Conservation (phyloP, 2,329 filamentous ascomycete species). For the Colletotrichum sp. region DNA sequence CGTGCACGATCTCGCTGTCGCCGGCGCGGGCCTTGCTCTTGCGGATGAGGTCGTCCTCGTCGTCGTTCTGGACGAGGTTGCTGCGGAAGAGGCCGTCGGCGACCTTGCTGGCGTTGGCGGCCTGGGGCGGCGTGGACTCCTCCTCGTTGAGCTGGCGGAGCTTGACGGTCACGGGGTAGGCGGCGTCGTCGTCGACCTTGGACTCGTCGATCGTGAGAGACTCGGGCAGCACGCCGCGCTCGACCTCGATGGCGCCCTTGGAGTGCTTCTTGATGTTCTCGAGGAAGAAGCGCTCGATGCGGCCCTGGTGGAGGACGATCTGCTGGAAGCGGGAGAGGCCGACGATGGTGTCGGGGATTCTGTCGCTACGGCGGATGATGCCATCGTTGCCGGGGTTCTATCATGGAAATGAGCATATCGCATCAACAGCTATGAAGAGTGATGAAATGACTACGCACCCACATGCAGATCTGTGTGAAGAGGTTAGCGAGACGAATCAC, state of each 20-base stretch:
- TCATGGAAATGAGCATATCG: constrained; percentile 13
- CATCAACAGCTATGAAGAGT: not conserved
- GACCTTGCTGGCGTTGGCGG: constrained; percentile 40
- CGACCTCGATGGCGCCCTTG: constrained; percentile 54
- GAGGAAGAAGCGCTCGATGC: constrained; percentile 71
- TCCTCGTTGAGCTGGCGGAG: constrained; percentile 63
- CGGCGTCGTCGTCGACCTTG: constrained; percentile 50
- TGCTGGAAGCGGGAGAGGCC: constrained; percentile 69
- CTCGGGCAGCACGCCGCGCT: constrained; percentile 65
- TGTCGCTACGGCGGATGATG: constrained; percentile 60
- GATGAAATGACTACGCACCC: not conserved
- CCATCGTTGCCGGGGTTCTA: constrained; percentile 69
- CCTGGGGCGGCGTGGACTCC: constrained; percentile 53
- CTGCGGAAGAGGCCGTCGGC: constrained; percentile 64
- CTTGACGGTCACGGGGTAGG: constrained; percentile 66
- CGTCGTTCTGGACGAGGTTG: constrained; percentile 62
- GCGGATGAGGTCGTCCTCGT: constrained; percentile 43
- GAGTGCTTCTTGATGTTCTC: constrained; percentile 63
- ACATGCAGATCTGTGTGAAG: constrained; percentile 12
- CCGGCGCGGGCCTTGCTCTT: constrained; percentile 31
- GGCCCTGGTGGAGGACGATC: constrained; percentile 73
- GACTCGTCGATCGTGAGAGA: constrained; percentile 58
- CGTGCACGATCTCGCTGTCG: constrained; percentile 49
- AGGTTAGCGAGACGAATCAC: constrained; percentile 10
- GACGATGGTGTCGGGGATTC: constrained; percentile 66